phyloP scores from a whole-genome alignment of 2,329 filamentous ascomycete species.

The Camptophora hylomeconis region DNA sequence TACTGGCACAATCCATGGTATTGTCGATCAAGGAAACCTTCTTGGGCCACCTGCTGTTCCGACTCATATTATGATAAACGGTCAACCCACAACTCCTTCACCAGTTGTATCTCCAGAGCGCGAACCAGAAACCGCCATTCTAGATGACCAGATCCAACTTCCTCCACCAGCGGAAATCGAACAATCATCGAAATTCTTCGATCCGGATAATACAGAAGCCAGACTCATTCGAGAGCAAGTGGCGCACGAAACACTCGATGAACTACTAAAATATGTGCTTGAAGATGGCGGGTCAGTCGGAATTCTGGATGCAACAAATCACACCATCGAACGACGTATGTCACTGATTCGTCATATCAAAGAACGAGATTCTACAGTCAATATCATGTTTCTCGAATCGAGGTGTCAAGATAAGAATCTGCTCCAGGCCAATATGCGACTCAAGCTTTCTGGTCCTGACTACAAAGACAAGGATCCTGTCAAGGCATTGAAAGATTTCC shows the following conservation, averaged over 20 bases:
- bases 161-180: conserved; percentile 43
- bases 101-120: conserved; percentile 10
- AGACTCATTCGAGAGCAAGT: conserved; percentile 79
- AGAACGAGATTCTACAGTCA: conserved; percentile 64
- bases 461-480: conserved; percentile 87
- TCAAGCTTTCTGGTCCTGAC: conserved; percentile 90
- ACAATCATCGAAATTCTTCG: conserved; percentile 87
- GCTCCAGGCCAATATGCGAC: conserved; percentile 88
- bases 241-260: conserved; percentile 81
- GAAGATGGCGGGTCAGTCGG: conserved; percentile 74
- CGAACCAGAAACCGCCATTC: conserved; percentile 2
- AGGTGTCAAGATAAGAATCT: conserved; percentile 76
- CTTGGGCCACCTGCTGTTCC: conserved; percentile 32
- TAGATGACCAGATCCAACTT: conserved; percentile 4
- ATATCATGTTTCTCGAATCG: conserved; percentile 90
- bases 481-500: conserved; percentile 79
- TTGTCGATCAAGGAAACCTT: conserved; percentile 20
- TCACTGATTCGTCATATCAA: conserved; percentile 74
- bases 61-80: conserved; percentile 47
- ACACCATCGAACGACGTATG: conserved; percentile 74
- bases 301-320: conserved; percentile 95
- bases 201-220: conserved; percentile 73
- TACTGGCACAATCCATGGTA: conserved; percentile 18
- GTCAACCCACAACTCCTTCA: conserved; percentile 22
- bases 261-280: conserved; percentile 80